Conservation (phyloP, 305 asterid genomes). For the Stenogyne calaminthoides region DNA sequence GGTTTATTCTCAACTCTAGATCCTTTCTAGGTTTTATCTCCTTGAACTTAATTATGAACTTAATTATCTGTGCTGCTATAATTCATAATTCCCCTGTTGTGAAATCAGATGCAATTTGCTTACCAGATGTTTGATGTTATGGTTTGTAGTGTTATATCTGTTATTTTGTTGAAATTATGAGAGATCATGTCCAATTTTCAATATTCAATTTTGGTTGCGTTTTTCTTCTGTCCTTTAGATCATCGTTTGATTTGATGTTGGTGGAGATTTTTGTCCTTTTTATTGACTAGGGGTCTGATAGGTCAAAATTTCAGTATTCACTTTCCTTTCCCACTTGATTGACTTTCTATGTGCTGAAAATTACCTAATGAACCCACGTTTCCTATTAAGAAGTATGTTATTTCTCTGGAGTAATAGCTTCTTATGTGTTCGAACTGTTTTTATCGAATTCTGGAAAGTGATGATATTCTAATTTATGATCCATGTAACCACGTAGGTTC, state of each 20-base stretch:
- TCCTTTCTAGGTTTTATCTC: background rate
- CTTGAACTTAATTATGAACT: background rate
- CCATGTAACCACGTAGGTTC: constrained; percentile 49
- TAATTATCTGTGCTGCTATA: background rate
- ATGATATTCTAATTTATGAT: background rate
- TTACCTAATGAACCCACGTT: background rate
- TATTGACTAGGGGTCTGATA: background rate
- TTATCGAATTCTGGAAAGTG: background rate
- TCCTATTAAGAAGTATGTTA: background rate
- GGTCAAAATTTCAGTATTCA: background rate
- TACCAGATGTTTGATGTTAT: constrained; percentile 23
- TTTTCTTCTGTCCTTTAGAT: constrained; percentile 1
- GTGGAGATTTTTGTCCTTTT: background rate
- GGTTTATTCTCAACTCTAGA: background rate
- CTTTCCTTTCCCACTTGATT: background rate
- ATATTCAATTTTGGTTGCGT: background rate
- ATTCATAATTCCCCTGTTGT: background rate
- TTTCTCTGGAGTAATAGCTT: background rate
- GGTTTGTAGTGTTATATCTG: constrained; percentile 7
- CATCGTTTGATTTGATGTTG: background rate
- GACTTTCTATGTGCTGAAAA: background rate
- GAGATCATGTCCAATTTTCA: background rate
- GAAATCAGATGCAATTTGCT: constrained; percentile 5
- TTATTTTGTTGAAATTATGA: background rate
- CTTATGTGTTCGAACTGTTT: background rate